Evolutionary conservation across 345 rosid species (phyloP).

Genomic region (Salix suchowensis): DNA sequence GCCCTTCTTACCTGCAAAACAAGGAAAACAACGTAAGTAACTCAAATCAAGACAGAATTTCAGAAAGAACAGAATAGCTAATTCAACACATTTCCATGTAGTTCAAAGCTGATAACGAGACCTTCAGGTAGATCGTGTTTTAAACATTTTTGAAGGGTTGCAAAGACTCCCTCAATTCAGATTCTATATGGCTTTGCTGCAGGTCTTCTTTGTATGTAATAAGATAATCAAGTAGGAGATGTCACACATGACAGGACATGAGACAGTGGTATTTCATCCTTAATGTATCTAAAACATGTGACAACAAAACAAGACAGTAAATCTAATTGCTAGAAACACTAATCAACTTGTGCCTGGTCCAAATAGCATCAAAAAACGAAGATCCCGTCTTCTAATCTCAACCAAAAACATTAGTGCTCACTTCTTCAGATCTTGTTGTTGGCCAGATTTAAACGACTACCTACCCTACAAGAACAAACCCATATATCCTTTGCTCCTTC

Average conservation of each 20-base stretch:
- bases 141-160: neutral
- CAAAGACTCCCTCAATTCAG: neutral
- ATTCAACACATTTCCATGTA: neutral
- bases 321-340: neutral
- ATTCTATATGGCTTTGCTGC: neutral
- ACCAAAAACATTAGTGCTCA: neutral
- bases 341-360: neutral
- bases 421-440: too few species aligned
- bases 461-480: neutral
- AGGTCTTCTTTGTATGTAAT: neutral
- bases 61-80: neutral
- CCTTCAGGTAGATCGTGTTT: neutral
- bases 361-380: neutral
- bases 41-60: neutral
- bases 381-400: neutral
- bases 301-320: neutral
- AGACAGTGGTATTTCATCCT: neutral
- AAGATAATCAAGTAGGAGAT: too few species aligned
- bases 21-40: neutral
- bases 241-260: neutral
- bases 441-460: too few species aligned
- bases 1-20: constrained; percentile 15
- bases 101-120: neutral
- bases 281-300: neutral
- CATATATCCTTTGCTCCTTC: neutral